Percentiles rank a stretch among this genome's conserved stretches.
These are phyloP conservation scores for Flaveria floridana DNA, from an alignment of 140 eudicot species.

Conservation along the genomic window DNA sequence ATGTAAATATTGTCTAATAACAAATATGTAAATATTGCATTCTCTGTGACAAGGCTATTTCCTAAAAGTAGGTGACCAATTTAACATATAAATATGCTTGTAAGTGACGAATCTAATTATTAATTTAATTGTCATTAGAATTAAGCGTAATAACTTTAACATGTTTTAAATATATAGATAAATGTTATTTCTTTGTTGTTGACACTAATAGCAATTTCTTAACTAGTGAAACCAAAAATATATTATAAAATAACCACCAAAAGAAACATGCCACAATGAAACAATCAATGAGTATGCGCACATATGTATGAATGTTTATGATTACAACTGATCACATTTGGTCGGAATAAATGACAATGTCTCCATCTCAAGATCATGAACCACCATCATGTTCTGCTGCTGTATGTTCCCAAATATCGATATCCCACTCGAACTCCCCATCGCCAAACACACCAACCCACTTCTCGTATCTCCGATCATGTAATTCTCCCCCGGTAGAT, in stretches of 20 bases:
- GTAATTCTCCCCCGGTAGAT: slow-evolving; percentile 68
- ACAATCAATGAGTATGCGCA: background rate
- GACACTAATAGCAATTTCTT: no score
- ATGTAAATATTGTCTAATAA: no score
- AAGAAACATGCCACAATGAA: background rate
- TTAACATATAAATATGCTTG: no score
- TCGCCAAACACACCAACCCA: slow-evolving; percentile 76
- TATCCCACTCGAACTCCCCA: slow-evolving; percentile 86
- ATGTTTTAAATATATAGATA: no score
- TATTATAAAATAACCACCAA: no score
- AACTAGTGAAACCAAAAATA: background rate
- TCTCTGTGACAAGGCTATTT: no score
- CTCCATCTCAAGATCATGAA: slow-evolving; percentile 75
- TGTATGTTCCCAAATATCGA: slow-evolving; percentile 85
- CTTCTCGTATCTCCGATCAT: slow-evolving; percentile 61
- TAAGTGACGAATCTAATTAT: no score
- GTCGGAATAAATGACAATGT: slow-evolving; percentile 69
- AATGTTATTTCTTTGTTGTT: no score
- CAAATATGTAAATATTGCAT: no score
- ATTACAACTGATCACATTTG: slow-evolving; percentile 60
- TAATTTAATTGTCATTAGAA: no score
- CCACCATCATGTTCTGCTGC: slow-evolving; percentile 74
- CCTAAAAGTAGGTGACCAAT: no score
- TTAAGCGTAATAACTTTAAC: no score
- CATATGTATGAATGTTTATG: background rate